Conservation (phyloP, 2,329 filamentous ascomycete genomes). For the Macrophomina phaseolina region DNA sequence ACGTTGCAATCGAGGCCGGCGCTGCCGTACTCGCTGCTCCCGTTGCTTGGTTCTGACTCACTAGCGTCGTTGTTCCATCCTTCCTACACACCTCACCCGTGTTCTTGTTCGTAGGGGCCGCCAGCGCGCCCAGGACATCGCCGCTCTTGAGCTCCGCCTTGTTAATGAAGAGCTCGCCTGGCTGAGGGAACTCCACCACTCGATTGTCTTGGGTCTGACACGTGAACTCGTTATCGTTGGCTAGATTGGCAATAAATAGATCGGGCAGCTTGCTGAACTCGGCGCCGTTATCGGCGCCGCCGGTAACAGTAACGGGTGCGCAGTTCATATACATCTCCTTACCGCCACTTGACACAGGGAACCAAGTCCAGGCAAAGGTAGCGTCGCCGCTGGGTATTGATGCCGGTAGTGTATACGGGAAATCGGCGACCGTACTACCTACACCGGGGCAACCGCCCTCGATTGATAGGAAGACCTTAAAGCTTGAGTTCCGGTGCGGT, state of each 20-base stretch:
- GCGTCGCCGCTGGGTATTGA: slow-evolving; percentile 77
- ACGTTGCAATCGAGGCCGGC: too few relatives aligned
- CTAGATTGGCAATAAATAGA: slow-evolving; percentile 76
- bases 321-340: slow-evolving; percentile 60
- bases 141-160: not conserved
- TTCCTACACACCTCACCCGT: slow-evolving; percentile 36
- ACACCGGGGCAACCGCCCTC: slow-evolving; percentile 82
- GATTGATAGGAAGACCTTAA: slow-evolving; percentile 89
- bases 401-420: slow-evolving; percentile 73
- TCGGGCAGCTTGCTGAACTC: slow-evolving; percentile 69
- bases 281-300: slow-evolving; percentile 55
- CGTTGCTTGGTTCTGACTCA: slow-evolving; percentile 51
- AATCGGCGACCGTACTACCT: slow-evolving; percentile 62
- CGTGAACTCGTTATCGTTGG: slow-evolving; percentile 5
- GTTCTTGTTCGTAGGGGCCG: slow-evolving; percentile 8
- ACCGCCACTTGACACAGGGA: slow-evolving; percentile 78
- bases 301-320: slow-evolving; percentile 71
- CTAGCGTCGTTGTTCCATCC: slow-evolving; percentile 46
- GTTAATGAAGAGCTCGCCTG: not conserved
- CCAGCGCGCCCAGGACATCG: slow-evolving; percentile 8
- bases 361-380: slow-evolving; percentile 90
- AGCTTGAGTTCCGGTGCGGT: slow-evolving; percentile 61
- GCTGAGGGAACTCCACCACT: not conserved
- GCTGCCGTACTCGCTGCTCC: slow-evolving; percentile 34
- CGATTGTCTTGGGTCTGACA: not conserved